phyloP scores from a whole-genome alignment of 768 basidiomycete genomes.

The Clavulina sp. region DNA sequence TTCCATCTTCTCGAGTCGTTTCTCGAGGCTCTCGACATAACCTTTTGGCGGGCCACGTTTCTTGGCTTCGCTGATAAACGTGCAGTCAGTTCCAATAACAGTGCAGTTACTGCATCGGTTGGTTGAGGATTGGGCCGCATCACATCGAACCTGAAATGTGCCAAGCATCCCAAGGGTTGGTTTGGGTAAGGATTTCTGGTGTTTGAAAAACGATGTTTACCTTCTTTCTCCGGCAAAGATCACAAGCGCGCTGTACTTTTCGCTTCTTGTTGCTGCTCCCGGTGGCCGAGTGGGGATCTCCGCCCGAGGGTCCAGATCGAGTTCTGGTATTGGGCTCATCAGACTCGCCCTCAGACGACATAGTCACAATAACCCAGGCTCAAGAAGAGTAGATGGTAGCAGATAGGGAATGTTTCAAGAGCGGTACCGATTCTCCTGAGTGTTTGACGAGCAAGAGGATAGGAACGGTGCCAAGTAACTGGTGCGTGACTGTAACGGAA shows the following conservation, averaged over 20 bases:
- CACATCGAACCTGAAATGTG: slow-evolving; percentile 42
- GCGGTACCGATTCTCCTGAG: too few relatives aligned
- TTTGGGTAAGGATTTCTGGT: not conserved
- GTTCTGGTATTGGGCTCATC: too few relatives aligned
- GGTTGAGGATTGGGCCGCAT: slow-evolving; percentile 14
- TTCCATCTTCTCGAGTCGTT: slow-evolving; percentile 34
- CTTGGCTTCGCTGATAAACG: slow-evolving; percentile 23
- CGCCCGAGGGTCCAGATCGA: too few relatives aligned
- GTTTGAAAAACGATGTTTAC: slow-evolving; percentile 24
- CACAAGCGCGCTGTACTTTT: slow-evolving; percentile 62
- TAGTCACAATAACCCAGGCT: too few relatives aligned
- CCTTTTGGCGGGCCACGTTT: slow-evolving; percentile 51
- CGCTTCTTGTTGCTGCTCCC: slow-evolving; percentile 56
- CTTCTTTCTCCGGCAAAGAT: slow-evolving; percentile 70
- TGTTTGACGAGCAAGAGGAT: too few relatives aligned
- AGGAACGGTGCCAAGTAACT: too few relatives aligned
- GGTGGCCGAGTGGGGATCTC: too few relatives aligned
- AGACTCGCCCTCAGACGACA: too few relatives aligned
- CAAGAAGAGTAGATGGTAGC: too few relatives aligned
- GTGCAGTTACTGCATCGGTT: slow-evolving; percentile 17
- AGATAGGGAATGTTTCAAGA: too few relatives aligned
- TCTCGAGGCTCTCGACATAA: slow-evolving; percentile 41
- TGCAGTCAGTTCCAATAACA: slow-evolving; percentile 29
- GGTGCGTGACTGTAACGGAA: too few relatives aligned
- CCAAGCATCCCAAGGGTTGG: too few relatives aligned